A percentile compares a stretch with the other conserved stretches of the same genome.
Evolutionary conservation across 768 basidiomycete species (phyloP).

Genomic region (Coprinellus micaceus): DNA sequence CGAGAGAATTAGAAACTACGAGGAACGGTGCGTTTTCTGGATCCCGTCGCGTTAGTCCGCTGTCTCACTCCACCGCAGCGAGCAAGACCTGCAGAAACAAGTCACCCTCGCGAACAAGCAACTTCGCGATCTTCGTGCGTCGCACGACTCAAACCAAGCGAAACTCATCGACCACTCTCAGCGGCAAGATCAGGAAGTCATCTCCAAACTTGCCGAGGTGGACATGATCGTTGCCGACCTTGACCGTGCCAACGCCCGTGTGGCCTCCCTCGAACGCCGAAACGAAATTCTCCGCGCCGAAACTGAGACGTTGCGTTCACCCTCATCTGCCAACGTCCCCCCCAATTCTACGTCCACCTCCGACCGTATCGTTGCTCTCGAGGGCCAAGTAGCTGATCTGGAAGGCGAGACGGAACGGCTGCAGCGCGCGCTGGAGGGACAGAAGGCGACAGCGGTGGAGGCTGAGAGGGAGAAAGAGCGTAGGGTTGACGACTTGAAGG

Average conservation of each 20-base stretch:
- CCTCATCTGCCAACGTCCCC: not conserved
- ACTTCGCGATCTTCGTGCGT: constrained; percentile 83
- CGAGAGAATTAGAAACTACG: constrained; percentile 92
- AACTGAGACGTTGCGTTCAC: constrained; percentile 74
- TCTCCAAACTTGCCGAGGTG: constrained; percentile 85
- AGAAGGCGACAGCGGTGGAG: constrained; percentile 47
- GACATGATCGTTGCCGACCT: constrained; percentile 95
- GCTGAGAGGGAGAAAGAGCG: constrained; percentile 46
- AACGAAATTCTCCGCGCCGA: constrained; percentile 97
- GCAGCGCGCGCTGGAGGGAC: constrained; percentile 60
- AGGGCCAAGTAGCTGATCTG: constrained; percentile 68
- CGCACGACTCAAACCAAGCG: constrained; percentile 90
- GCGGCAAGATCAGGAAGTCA: constrained; percentile 90
- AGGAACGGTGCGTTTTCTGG: constrained; percentile 68
- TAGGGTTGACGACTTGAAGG: constrained; percentile 57
- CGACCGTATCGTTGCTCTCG: constrained; percentile 64
- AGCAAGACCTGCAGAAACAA: constrained; percentile 92
- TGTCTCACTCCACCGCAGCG: constrained; percentile 42
- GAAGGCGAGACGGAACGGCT: constrained; percentile 75
- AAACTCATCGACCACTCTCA: constrained; percentile 88
- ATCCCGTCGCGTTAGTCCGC: too few species aligned
- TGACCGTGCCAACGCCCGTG: constrained; percentile 90
- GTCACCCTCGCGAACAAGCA: constrained; percentile 84
- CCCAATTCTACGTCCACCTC: constrained; percentile 2
- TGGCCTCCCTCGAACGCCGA: constrained; percentile 87